phyloP scores from a whole-genome alignment of 805 yeast species.

The Lipomyces yamadae region DNA sequence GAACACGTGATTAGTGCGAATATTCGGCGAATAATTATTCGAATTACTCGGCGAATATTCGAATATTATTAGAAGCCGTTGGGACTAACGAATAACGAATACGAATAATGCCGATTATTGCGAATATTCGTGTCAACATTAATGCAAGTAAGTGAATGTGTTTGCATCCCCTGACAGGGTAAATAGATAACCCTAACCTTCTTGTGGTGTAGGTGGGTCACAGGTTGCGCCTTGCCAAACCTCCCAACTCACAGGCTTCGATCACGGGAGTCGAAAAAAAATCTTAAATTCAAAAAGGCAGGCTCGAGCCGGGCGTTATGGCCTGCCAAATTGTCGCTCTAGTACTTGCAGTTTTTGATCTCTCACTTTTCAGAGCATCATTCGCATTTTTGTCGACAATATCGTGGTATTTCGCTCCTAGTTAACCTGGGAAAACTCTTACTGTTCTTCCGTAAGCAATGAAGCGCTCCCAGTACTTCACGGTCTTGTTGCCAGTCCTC shows the following conservation, averaged over 20 bases:
- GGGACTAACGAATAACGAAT: too few species aligned
- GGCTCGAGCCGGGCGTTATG: neutral
- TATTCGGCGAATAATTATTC: too few species aligned
- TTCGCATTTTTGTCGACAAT: neutral
- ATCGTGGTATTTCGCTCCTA: neutral
- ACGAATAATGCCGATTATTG: too few species aligned
- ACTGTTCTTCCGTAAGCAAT: conserved; percentile 7
- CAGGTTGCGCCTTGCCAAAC: neutral
- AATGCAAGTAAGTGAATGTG: too few species aligned
- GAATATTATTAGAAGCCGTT: too few species aligned
- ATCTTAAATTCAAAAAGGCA: conserved; percentile 6
- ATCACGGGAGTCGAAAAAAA: conserved; percentile 6
- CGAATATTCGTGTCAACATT: too few species aligned
- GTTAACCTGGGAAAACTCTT: neutral
- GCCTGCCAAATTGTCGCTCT: conserved; percentile 1
- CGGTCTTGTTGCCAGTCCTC: conserved; percentile 27
- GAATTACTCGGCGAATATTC: too few species aligned
- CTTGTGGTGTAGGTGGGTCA: too few species aligned
- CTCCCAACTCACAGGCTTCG: conserved; percentile 15
- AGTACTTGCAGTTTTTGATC: neutral
- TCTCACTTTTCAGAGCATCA: neutral
- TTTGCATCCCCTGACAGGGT: too few species aligned
- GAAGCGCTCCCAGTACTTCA: conserved; percentile 33
- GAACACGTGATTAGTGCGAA: too few species aligned
- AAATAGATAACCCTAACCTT: too few species aligned